phyloP scores from a whole-genome alignment of 2,329 filamentous ascomycete genomes.

The Tolypocladium ophioglossoides region DNA sequence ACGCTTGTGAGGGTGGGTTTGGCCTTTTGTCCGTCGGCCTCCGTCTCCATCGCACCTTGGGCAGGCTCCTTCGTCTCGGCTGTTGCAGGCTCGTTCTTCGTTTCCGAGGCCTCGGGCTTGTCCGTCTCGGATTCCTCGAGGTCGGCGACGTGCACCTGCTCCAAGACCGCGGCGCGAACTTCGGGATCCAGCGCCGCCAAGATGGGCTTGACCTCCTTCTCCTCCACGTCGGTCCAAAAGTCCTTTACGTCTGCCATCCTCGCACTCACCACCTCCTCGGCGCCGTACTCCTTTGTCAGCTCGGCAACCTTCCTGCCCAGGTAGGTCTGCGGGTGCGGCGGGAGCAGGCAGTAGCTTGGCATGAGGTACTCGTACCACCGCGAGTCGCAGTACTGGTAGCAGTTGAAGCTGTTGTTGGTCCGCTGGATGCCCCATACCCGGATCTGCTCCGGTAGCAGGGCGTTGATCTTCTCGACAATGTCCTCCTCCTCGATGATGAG shows the following conservation, averaged over 20 bases:
- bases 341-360: conserved; percentile 84
- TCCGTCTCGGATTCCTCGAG: conserved; percentile 12
- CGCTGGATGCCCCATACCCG: conserved; percentile 88
- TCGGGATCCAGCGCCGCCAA: conserved; percentile 52
- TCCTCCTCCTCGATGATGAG: conserved; percentile 88
- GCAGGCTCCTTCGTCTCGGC: conserved; percentile 13
- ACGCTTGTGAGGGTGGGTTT: conserved; percentile 16
- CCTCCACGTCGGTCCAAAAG: conserved; percentile 78
- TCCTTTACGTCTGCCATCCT: conserved; percentile 66
- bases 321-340: conserved; percentile 81
- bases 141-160: conserved; percentile 41
- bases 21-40: conserved; percentile 11
- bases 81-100: conserved; percentile 7
- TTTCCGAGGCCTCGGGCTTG: conserved; percentile 5
- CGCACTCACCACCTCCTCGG: conserved; percentile 55
- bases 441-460: conserved; percentile 74
- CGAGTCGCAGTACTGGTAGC: conserved; percentile 90
- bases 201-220: conserved; percentile 66
- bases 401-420: conserved; percentile 85
- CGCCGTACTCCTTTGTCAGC: conserved; percentile 60
- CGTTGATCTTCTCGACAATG: conserved; percentile 85
- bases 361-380: conserved; percentile 96
- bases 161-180: conserved; percentile 50
- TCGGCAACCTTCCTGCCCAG: conserved; percentile 77
- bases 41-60: conserved; percentile 8